Evolutionary conservation across 257 asterid genomes (phyloP).

Genomic region (Scutellaria galericulata): DNA sequence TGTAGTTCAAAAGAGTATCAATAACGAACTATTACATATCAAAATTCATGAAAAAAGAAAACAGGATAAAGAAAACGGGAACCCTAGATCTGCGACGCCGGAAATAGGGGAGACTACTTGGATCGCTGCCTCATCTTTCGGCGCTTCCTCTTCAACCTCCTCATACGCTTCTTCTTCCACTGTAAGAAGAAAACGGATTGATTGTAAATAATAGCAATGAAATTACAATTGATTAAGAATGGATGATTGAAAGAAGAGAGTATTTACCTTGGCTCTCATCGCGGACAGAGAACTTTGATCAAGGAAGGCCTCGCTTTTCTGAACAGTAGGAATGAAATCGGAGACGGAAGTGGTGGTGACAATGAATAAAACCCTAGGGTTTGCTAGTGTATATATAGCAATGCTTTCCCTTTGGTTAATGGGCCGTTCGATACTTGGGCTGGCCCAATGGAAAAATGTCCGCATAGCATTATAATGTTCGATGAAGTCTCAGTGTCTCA

Average conservation of each 20-base stretch:
- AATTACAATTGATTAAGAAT: background rate
- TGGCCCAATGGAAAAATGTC: background rate
- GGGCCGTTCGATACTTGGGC: conserved; percentile 28
- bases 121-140: conserved; percentile 52
- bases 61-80: conserved; percentile 3
- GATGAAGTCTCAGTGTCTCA: no score
- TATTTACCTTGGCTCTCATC: conserved; percentile 44
- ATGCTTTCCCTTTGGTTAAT: background rate
- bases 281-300: conserved; percentile 6
- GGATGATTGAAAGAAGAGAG: background rate
- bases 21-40: conserved; percentile 6
- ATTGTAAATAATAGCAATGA: background rate
- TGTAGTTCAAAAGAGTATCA: conserved; percentile 24
- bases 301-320: background rate
- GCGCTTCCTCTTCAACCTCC: conserved; percentile 53
- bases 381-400: background rate
- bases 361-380: conserved; percentile 27
- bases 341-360: background rate
- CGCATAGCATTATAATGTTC: background rate
- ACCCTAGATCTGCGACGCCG: conserved; percentile 18
- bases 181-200: conserved; percentile 4
- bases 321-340: background rate
- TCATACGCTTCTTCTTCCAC: conserved; percentile 55
- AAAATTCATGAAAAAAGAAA: conserved; percentile 10
- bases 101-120: conserved; percentile 33